These are phyloP conservation scores for Plasmodium yoelii DNA, from an alignment of 169 alveolate species.

Conservation along the genomic window DNA sequence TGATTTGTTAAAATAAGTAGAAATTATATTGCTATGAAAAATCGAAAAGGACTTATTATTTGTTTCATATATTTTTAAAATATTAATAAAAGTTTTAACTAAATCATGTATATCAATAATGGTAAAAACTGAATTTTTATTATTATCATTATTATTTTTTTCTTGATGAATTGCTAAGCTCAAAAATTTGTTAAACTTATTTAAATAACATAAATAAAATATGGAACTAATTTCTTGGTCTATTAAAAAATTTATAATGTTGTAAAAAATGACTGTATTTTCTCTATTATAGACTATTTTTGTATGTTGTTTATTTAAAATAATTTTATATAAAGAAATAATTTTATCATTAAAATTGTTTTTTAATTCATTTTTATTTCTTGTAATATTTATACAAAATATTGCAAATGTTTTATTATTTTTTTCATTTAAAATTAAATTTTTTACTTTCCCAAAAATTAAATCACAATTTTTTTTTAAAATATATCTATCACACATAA, in stretches of 20 bases:
- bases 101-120: slow-evolving; percentile 47
- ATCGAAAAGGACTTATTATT: slow-evolving; percentile 6
- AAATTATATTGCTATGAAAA: slow-evolving; percentile 10
- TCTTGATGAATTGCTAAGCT: slow-evolving; percentile 11
- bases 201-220: slow-evolving; percentile 66
- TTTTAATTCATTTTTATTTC: slow-evolving; percentile 18
- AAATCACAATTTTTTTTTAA: not conserved
- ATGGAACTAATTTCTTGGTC: slow-evolving; percentile 44
- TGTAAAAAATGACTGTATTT: slow-evolving; percentile 46
- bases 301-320: slow-evolving; percentile 32
- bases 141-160: slow-evolving; percentile 19
- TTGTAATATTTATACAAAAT: slow-evolving; percentile 36
- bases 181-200: slow-evolving; percentile 30
- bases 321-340: slow-evolving; percentile 34
- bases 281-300: slow-evolving; percentile 16
- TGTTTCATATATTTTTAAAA: slow-evolving; percentile 23
- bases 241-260: slow-evolving; percentile 39
- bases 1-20: slow-evolving; percentile 10
- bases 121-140: slow-evolving; percentile 7
- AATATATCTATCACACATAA: slow-evolving; percentile 14
- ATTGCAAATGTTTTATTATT: slow-evolving; percentile 35
- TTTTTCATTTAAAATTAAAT: slow-evolving; percentile 32
- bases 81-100: slow-evolving; percentile 23
- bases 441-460: slow-evolving; percentile 35
- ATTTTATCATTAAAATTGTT: slow-evolving; percentile 10